A percentile compares a stretch with the other conserved stretches of the same genome.
Conservation (phyloP, 352 stramenopile species). For the Globisporangium takayamanum region DNA sequence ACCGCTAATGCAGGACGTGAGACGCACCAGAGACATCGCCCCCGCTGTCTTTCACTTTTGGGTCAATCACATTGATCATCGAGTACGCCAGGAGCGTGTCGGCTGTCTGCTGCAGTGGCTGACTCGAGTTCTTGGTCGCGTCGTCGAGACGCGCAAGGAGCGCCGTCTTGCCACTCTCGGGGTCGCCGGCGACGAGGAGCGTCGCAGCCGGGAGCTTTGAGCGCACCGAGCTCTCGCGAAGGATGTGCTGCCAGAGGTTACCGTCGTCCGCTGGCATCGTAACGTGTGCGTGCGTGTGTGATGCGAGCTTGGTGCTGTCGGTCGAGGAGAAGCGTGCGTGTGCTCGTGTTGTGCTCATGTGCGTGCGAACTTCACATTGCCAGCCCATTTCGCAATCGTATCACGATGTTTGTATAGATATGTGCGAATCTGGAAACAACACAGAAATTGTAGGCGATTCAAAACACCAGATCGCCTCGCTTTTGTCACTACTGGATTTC, state of each 20-base stretch:
- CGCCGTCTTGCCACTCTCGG: slow-evolving; percentile 67
- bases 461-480: too few relatives aligned
- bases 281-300: not conserved
- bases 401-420: too few relatives aligned
- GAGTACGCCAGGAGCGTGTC: slow-evolving; percentile 54
- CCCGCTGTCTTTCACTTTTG: slow-evolving; percentile 44
- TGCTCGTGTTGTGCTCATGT: not conserved
- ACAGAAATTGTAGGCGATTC: too few relatives aligned
- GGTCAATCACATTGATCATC: slow-evolving; percentile 63
- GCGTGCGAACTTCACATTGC: too few relatives aligned
- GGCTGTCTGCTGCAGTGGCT: slow-evolving; percentile 15
- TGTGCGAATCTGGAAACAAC: too few relatives aligned
- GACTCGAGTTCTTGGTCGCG: slow-evolving; percentile 14
- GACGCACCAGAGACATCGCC: slow-evolving; percentile 32
- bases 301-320: not conserved
- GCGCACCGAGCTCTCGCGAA: slow-evolving; percentile 74
- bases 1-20: not conserved
- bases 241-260: slow-evolving; percentile 82
- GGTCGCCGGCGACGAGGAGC: slow-evolving; percentile 64
- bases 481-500: too few relatives aligned
- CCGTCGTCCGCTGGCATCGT: slow-evolving; percentile 1
- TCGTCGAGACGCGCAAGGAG: slow-evolving; percentile 61
- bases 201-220: slow-evolving; percentile 60
- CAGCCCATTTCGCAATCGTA: too few relatives aligned
- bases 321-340: not conserved